Percentiles rank a stretch among this genome's conserved stretches.
Conservation (phyloP, 768 basidiomycete species). For the Boletus vinaceobasis region DNA sequence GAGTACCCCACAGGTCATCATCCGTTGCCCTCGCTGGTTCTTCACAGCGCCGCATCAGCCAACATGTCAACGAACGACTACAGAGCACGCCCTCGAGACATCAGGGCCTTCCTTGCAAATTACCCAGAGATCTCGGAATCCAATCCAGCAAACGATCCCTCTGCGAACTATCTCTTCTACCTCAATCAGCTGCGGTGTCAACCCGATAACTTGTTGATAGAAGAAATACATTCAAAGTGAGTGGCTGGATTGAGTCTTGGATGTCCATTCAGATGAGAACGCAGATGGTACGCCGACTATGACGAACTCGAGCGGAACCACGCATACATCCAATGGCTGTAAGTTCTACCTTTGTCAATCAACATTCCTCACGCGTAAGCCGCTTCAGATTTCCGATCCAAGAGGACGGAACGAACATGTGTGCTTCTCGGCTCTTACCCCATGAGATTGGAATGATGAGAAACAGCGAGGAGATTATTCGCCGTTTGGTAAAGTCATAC, state of each 20-base stretch:
- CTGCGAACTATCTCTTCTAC: slow-evolving; percentile 61
- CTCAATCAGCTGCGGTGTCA: slow-evolving; percentile 50
- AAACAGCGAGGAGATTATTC: slow-evolving; percentile 42
- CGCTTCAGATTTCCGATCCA: slow-evolving; percentile 62
- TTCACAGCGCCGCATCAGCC: not conserved
- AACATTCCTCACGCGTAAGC: not conserved
- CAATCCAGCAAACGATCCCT: slow-evolving; percentile 5
- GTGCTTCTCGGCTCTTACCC: slow-evolving; percentile 61
- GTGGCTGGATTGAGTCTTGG: slow-evolving; percentile 6
- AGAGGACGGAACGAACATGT: slow-evolving; percentile 69
- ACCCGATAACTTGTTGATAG: slow-evolving; percentile 59
- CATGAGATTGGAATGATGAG: slow-evolving; percentile 64
- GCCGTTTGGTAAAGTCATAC: slow-evolving; percentile 58
- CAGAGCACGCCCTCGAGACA: slow-evolving; percentile 18
- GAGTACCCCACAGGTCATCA: slow-evolving; percentile 1
- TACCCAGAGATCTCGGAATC: slow-evolving; percentile 18
- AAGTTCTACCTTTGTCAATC: slow-evolving; percentile 27
- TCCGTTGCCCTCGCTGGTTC: slow-evolving; percentile 12
- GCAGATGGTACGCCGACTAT: slow-evolving; percentile 66
- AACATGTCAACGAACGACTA: slow-evolving; percentile 13
- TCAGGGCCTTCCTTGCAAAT: slow-evolving; percentile 23
- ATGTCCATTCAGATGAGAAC: slow-evolving; percentile 3
- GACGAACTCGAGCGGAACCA: slow-evolving; percentile 62
- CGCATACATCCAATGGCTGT: slow-evolving; percentile 80
- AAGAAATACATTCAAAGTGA: slow-evolving; percentile 61